A percentile compares a stretch with the other conserved stretches of the same genome.
Evolutionary conservation across 2,329 filamentous ascomycete genomes (phyloP).

Genomic region (Pseudogymnoascus sp.): DNA sequence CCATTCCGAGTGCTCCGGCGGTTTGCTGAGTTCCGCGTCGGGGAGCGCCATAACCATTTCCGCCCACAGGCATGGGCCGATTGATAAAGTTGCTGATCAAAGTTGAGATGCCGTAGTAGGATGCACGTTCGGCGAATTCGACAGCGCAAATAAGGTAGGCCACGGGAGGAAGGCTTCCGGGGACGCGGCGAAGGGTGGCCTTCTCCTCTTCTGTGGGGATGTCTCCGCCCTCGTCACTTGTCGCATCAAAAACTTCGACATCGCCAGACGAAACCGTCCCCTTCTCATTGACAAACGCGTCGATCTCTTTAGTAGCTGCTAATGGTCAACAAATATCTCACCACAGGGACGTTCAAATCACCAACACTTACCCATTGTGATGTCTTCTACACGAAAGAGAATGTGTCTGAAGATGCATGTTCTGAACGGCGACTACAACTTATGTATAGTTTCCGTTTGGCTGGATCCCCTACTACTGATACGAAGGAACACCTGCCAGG

Average conservation of each 20-base stretch:
- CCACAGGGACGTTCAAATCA: not conserved
- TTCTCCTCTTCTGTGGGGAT: constrained; percentile 50
- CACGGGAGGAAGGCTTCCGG: constrained; percentile 55
- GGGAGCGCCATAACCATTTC: constrained; percentile 18
- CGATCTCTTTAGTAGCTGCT: not conserved
- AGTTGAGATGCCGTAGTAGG: constrained; percentile 64
- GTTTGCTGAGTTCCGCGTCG: constrained; percentile 15
- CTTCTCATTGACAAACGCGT: not conserved
- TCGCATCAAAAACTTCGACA: not conserved
- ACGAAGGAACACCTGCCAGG: not conserved
- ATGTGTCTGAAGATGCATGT: not conserved
- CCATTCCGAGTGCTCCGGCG: constrained; percentile 50
- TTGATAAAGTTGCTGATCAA: constrained; percentile 54
- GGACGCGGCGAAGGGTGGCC: constrained; percentile 50
- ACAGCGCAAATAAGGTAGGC: constrained; percentile 65
- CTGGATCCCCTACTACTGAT: not conserved
- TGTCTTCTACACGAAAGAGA: not conserved
- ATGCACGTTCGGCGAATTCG: constrained; percentile 69
- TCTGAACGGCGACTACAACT: not conserved
- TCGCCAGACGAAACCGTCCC: not conserved
- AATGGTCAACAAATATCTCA: not conserved
- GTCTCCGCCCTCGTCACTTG: not conserved
- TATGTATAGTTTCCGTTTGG: not conserved
- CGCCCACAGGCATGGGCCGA: constrained; percentile 32
- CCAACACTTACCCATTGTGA: not conserved